Evolutionary conservation across 805 yeast genomes (phyloP).

Genomic region (Nakazawaea sp.): DNA sequence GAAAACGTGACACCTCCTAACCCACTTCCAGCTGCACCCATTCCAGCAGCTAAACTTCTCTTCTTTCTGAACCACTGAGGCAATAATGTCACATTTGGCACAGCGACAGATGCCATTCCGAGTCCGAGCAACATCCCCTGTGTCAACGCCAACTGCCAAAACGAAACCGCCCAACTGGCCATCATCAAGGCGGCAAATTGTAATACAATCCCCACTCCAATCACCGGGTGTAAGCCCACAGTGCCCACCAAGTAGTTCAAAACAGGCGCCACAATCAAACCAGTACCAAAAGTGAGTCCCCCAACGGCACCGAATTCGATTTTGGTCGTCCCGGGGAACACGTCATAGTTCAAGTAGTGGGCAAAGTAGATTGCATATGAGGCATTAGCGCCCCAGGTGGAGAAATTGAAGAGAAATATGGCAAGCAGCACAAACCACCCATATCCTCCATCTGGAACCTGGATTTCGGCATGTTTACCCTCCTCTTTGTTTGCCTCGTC

Average conservation of each 20-base stretch:
- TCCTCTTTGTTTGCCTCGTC: too few species aligned
- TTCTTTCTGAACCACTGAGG: constrained; percentile 69
- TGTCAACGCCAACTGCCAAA: constrained; percentile 63
- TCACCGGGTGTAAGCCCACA: constrained; percentile 33
- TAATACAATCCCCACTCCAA: constrained; percentile 38
- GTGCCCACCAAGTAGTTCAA: constrained; percentile 38
- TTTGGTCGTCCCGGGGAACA: constrained; percentile 47
- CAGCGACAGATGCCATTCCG: constrained; percentile 48
- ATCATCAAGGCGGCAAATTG: constrained; percentile 51
- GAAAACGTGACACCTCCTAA: constrained; percentile 44
- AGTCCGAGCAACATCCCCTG: constrained; percentile 63
- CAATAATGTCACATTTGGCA: constrained; percentile 52
- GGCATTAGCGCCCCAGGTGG: constrained; percentile 70
- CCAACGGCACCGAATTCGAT: constrained; percentile 63
- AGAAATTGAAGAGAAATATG: constrained; percentile 42
- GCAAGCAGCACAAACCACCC: constrained; percentile 60
- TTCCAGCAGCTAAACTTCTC: constrained; percentile 46
- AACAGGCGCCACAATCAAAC: constrained; percentile 41
- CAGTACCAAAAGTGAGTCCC: constrained; percentile 56
- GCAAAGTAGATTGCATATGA: constrained; percentile 62
- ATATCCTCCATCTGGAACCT: constrained; percentile 38
- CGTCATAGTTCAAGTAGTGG: constrained; percentile 41
- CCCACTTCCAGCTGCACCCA: constrained; percentile 46
- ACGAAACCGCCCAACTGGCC: constrained; percentile 50
- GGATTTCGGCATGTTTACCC: background rate